Evolutionary conservation across 1,284 basidiomycete species (phyloP).

Genomic region (Vanrija pseudolonga): DNA sequence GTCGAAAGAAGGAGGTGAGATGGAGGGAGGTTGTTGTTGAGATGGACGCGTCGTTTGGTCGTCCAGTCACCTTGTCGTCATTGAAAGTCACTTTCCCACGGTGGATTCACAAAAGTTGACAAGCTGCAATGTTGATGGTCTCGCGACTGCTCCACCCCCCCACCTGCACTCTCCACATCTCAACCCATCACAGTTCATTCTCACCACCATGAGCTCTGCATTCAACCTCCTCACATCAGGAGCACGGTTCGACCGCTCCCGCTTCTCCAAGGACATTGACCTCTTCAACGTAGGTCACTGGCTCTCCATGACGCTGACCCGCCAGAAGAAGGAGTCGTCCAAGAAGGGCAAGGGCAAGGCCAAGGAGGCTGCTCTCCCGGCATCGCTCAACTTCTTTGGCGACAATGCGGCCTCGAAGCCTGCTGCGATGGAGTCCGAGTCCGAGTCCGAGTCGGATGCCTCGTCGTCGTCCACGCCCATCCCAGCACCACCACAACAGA

Average conservation of each 20-base stretch:
- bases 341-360: slow-evolving; percentile 37
- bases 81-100: slow-evolving; percentile 14
- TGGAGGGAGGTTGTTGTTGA: background rate
- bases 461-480: slow-evolving; percentile 17
- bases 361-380: slow-evolving; percentile 56
- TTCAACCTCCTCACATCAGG: slow-evolving; percentile 75
- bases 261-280: slow-evolving; percentile 67
- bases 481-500: slow-evolving; percentile 44
- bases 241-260: slow-evolving; percentile 69
- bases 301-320: background rate
- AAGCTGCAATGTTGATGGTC: background rate
- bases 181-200: too few species aligned
- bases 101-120: slow-evolving; percentile 12
- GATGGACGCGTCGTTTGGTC: background rate
- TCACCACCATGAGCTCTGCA: slow-evolving; percentile 47
- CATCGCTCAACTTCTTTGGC: slow-evolving; percentile 83
- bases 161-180: too few species aligned
- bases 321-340: slow-evolving; percentile 32
- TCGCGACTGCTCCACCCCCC: background rate
- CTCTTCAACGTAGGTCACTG: slow-evolving; percentile 60
- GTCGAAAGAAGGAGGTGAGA: background rate
- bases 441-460: slow-evolving; percentile 20
- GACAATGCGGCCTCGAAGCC: slow-evolving; percentile 58
- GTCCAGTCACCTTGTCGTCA: background rate
- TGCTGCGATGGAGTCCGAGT: slow-evolving; percentile 26